Evolutionary conservation across 176 grass and related monocot species (phyloP), one percentile per base, ranked within the genome.

Genomic region (Stipa capillata): DNA sequence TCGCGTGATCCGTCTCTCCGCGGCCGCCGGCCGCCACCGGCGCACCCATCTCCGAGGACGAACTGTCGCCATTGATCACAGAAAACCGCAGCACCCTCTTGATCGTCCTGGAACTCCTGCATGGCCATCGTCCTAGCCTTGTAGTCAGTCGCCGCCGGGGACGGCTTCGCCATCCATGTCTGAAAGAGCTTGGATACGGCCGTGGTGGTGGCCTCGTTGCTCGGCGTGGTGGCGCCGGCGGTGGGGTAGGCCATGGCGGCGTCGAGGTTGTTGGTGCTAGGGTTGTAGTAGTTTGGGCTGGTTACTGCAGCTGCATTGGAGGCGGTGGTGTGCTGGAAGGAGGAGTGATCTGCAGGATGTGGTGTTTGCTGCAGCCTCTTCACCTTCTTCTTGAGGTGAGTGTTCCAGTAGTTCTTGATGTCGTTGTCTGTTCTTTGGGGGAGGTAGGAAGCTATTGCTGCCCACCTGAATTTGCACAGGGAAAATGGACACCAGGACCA

Each of bases 341-440:
- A 85, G 77, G 78, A 72, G 37, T 77, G 77, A 25, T 62, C 78
- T n/a, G n/a, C n/a, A 34, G 83, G 72, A 16, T 85, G 78, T 58
- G 84, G 2, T 50, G 65, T 79, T 56, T 74, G 60, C 36, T 85
- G 83, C 78, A 85, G 31, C 65, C 83, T 82, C 87, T 85, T 89
- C 56, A 89, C 83, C 73, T 89, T 89, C 87, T 85, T 89, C 78
- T 89, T 89, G 23, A 85, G 78, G 56, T 89, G 87, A 11, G 87
- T 89, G 87, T 85, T 89, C 87, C 83, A 89, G 83, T 89, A 89
- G 78, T 89, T 89, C 72, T 89, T 89, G 72, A 89, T 89, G 73
- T 85, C 87, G 6, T 89, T 89, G 3, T 89, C 87, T 48, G 87
- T 89, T 78, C 87, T 78, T 50, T 85, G 87, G 15, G 83, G 87